These are phyloP conservation scores for Globisporangium spinosum DNA, from an alignment of 352 stramenopile species.

Conservation along the genomic window DNA sequence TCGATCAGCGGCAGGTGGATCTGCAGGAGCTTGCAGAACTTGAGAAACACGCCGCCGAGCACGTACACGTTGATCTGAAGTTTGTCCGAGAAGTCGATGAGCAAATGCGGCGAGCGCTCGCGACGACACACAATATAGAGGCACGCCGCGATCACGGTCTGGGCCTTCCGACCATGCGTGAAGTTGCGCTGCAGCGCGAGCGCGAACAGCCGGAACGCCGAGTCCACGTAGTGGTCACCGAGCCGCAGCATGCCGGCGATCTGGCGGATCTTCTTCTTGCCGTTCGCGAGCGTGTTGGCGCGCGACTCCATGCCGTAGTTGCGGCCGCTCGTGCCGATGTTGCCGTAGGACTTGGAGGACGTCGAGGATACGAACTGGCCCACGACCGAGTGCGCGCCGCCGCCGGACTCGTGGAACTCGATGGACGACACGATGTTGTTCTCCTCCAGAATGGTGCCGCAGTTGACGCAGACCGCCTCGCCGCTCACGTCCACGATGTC, in stretches of 20 bases:
- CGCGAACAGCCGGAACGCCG: conserved; percentile 94
- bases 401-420: conserved; percentile 95
- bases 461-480: conserved; percentile 85
- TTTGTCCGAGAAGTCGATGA: conserved; percentile 99
- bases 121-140: conserved; percentile 98
- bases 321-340: conserved; percentile 77
- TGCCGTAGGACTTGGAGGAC: conserved; percentile 90
- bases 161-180: conserved; percentile 92
- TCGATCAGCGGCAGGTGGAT: conserved; percentile 98
- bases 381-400: conserved; percentile 89
- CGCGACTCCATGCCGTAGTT: conserved; percentile 94
- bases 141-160: conserved; percentile 96
- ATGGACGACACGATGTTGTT: conserved; percentile 97
- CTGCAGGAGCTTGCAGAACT: conserved; percentile 92
- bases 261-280: conserved; percentile 91
- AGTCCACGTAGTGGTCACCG: conserved; percentile 94
- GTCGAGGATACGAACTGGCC: conserved; percentile 95
- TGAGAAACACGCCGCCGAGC: conserved; percentile 83
- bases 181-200: conserved; percentile 97
- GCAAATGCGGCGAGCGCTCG: conserved; percentile 97
- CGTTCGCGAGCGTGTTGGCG: conserved; percentile 95
- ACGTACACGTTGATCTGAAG: conserved; percentile 94
- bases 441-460: conserved; percentile 94
- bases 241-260: conserved; percentile 93
- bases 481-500: conserved; percentile 91